Evolutionary conservation across 257 asterid genomes (phyloP).

Genomic region (Marsdenia floribunda): DNA sequence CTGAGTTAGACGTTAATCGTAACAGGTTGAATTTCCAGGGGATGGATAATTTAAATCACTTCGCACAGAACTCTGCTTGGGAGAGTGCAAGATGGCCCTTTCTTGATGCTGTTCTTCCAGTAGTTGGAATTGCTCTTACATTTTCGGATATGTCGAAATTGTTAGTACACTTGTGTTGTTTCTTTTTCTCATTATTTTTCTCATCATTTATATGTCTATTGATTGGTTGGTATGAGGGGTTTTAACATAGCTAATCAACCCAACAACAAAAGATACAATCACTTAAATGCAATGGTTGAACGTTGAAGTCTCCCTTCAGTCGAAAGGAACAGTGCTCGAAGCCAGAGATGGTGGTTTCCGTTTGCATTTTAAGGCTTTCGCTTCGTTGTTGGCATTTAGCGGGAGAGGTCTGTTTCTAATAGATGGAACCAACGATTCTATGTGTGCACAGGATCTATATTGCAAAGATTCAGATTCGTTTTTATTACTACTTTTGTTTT

Average conservation of each 20-base stretch:
- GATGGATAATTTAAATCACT: slow-evolving; percentile 21
- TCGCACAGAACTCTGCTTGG: slow-evolving; percentile 14
- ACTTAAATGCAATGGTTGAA: slow-evolving; percentile 7
- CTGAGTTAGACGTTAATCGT: slow-evolving; percentile 20
- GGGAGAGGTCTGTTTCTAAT: not conserved
- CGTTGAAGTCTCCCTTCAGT: slow-evolving; percentile 11
- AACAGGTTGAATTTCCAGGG: slow-evolving; percentile 22
- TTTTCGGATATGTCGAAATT: no score
- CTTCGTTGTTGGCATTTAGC: not conserved
- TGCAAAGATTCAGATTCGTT: no score
- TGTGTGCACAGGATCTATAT: no score
- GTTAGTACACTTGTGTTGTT: no score
- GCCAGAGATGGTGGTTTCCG: slow-evolving; percentile 60
- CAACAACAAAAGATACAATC: slow-evolving; percentile 24
- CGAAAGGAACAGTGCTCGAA: slow-evolving; percentile 26
- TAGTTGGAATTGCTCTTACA: slow-evolving; percentile 49
- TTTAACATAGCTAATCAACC: no score
- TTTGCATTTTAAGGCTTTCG: slow-evolving; percentile 32
- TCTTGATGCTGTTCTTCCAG: slow-evolving; percentile 57
- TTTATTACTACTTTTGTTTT: no score
- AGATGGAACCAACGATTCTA: no score
- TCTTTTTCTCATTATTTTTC: no score
- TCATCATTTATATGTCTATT: no score
- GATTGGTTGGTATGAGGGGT: no score
- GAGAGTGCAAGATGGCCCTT: slow-evolving; percentile 42